Evolutionary conservation across 345 rosid species (phyloP).

Genomic region (Moringa oleifera): DNA sequence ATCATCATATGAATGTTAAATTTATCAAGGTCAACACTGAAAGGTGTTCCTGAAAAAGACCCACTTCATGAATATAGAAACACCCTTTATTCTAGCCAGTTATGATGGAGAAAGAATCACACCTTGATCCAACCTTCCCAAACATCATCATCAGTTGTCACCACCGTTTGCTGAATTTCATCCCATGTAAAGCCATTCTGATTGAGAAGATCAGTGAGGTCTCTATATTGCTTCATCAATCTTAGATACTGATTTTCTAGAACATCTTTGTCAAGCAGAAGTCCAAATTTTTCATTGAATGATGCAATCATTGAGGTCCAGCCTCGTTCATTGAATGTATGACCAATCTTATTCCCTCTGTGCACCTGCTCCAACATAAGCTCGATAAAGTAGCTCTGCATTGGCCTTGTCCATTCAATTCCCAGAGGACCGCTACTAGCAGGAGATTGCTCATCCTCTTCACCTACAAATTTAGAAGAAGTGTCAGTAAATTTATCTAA

Average conservation of each 20-base stretch:
- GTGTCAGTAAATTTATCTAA: not conserved
- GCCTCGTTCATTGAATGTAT: slow-evolving; percentile 20
- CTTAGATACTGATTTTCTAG: slow-evolving; percentile 23
- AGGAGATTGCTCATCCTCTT: slow-evolving; percentile 25
- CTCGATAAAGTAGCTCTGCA: slow-evolving; percentile 45
- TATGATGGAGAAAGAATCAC: slow-evolving; percentile 3
- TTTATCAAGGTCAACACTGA: not conserved
- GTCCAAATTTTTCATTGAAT: slow-evolving; percentile 40
- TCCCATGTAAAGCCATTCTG: slow-evolving; percentile 35
- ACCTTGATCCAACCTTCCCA: slow-evolving; percentile 41
- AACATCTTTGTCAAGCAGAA: slow-evolving; percentile 26
- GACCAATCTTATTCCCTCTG: slow-evolving; percentile 24
- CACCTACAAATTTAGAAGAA: slow-evolving; percentile 23
- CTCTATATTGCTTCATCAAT: slow-evolving; percentile 28
- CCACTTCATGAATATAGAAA: no score
- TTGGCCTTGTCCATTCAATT: slow-evolving; percentile 9
- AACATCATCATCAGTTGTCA: slow-evolving; percentile 30
- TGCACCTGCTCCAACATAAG: slow-evolving; percentile 37
- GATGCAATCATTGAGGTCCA: slow-evolving; percentile 35
- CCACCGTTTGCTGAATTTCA: slow-evolving; percentile 33
- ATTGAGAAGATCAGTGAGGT: slow-evolving; percentile 27
- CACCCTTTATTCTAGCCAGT: not conserved
- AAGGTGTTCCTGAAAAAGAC: not conserved
- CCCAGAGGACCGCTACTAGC: slow-evolving; percentile 15
- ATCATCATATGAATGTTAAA: not conserved